A percentile compares a stretch with the other conserved stretches of the same genome.
Conservation (phyloP, 768 basidiomycete genomes). For the Sporobolomyces phaffii region DNA sequence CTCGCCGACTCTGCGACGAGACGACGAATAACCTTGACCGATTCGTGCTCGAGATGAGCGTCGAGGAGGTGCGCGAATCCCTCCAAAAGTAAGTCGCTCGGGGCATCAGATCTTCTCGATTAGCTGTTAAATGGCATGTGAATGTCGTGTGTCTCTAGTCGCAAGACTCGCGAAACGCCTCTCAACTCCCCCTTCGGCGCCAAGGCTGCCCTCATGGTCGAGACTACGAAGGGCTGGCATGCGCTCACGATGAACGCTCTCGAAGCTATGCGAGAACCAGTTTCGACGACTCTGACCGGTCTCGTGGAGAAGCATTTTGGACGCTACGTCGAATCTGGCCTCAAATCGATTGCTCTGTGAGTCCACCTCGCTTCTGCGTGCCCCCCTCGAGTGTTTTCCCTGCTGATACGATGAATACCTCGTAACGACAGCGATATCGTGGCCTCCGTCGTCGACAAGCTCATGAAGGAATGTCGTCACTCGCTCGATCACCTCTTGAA, state of each 20-base stretch:
- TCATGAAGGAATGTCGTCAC: not conserved
- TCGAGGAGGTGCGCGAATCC: not conserved
- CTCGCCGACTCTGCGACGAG: not conserved
- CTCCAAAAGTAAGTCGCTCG: not conserved
- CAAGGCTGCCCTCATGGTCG: conserved; percentile 47
- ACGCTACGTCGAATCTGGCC: conserved; percentile 44
- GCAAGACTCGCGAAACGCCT: conserved; percentile 49
- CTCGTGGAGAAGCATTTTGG: conserved; percentile 49
- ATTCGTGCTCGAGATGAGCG: not conserved
- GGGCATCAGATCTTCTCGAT: not conserved
- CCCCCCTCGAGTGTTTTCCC: no score
- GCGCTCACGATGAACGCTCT: conserved; percentile 48
- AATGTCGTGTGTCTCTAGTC: conserved; percentile 40
- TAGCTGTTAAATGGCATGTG: not conserved
- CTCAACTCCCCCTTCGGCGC: conserved; percentile 49
- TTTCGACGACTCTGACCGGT: conserved; percentile 44
- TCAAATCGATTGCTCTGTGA: conserved; percentile 42
- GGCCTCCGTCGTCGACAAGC: conserved; percentile 33
- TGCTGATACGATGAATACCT: no score
- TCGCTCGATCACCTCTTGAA: conserved; percentile 46
- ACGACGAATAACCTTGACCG: not conserved
- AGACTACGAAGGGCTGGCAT: conserved; percentile 48
- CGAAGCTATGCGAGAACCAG: conserved; percentile 15
- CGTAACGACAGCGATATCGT: conserved; percentile 39
- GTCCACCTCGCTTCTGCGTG: conserved; percentile 29